Evolutionary conservation across 1,284 basidiomycete species (phyloP).

Genomic region (Puccinia hordei): DNA sequence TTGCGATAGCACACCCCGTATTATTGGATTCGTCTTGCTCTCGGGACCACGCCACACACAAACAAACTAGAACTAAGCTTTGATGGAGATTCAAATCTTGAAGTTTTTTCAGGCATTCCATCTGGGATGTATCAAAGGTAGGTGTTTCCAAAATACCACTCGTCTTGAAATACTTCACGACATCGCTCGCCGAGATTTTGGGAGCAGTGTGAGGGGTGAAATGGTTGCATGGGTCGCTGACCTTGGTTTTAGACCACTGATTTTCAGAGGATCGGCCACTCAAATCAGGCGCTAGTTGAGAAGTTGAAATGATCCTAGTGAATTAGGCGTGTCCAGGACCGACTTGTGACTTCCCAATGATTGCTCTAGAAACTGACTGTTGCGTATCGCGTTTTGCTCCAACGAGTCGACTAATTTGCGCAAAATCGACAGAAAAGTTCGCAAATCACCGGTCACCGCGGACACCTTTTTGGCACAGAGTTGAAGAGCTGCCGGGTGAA

Average conservation of each 20-base stretch:
- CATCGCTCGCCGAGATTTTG: constrained; percentile 43
- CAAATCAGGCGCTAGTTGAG: constrained; percentile 38
- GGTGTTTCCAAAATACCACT: constrained; percentile 32
- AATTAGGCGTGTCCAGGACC: constrained; percentile 48
- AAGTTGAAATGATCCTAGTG: constrained; percentile 39
- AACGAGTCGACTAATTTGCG: constrained; percentile 59
- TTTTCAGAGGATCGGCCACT: constrained; percentile 25
- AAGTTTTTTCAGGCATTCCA: constrained; percentile 32
- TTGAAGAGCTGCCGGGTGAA: constrained; percentile 59
- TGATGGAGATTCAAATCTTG: constrained; percentile 49
- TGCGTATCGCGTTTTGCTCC: constrained; percentile 53
- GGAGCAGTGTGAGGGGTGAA: constrained; percentile 43
- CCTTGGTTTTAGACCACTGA: neutral
- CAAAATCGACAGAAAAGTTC: constrained; percentile 60
- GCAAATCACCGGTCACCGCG: constrained; percentile 60
- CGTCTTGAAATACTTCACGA: constrained; percentile 42
- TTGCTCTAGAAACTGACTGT: constrained; percentile 4
- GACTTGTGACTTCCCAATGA: constrained; percentile 8
- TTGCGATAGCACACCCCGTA: neutral
- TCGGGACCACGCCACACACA: constrained; percentile 49
- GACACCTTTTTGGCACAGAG: constrained; percentile 61
- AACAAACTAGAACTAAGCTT: constrained; percentile 41
- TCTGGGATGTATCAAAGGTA: constrained; percentile 22
- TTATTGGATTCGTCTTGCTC: constrained; percentile 25
- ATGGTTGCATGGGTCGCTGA: constrained; percentile 26